Base-by-base conservation (phyloP, 2,329 filamentous ascomycete genomes). In the Talaromyces marneffei region DNA sequence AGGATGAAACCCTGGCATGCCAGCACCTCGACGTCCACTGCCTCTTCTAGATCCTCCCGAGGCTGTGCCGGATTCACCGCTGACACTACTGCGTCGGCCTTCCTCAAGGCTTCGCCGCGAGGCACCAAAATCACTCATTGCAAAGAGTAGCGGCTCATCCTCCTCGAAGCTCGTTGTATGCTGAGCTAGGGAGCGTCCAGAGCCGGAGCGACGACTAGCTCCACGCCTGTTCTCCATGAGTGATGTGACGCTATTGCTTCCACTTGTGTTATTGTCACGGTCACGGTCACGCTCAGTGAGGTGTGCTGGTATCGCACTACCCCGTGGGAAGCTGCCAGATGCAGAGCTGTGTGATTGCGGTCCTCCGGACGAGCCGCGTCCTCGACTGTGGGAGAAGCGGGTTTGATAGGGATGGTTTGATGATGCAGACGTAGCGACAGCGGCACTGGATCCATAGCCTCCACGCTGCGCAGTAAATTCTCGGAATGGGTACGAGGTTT, bases 121-220 rank as follows among this genome's bases (percentile, higher is more conserved):
- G 40, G 68, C 73, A 8, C 75, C 75, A 59, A 79, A 77, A 57
- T 79, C 77, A 61, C 77, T 79, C 77, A 79, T 79, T 37, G 76
- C 75, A 64, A 79, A 79, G 3, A 79, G 67, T 7, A 79, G 66
- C 8, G 76, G 76, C 60, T 79, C 77, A 16, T 79, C 77, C 31
- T 79, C 77, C 48, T 79, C 77, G 16, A 70, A 66, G 39, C 66
- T 64, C 16, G 66, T 63, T 7, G 68, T 57, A 42, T 72, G 72
- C 2, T 68, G 66, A 37, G 70, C 67, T 12, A 68, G 66, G 8
- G 70, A 66, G 27, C 76, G 73, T 52, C 68, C 70, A 31, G 70
- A 68, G 54, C 71, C 70, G 16, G 72, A 71, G 29, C 76, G 71
- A 57, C 73, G 73, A 9, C 68, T 69, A 44, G 68, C 68, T 20